phyloP scores from a whole-genome alignment of 805 yeast genomes.

The Pichia californica region DNA sequence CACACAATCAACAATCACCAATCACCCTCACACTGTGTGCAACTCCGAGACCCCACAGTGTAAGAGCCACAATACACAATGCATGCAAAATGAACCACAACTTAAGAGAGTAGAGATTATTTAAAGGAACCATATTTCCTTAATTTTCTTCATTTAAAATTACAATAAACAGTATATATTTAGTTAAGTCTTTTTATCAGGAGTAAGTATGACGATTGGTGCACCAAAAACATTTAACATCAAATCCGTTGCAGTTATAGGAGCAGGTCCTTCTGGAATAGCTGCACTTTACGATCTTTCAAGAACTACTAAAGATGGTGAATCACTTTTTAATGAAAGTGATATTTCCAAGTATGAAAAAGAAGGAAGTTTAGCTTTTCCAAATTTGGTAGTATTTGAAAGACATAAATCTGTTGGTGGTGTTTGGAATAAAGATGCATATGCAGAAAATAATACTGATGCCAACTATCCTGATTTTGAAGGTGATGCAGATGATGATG shows the following conservation, averaged over 20 bases:
- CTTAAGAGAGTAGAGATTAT: too few relatives aligned
- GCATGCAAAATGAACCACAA: too few relatives aligned
- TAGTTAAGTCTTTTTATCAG: too few relatives aligned
- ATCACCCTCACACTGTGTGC: too few relatives aligned
- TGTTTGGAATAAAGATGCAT: constrained; percentile 28
- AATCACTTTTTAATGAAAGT: constrained; percentile 17
- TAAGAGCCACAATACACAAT: too few relatives aligned
- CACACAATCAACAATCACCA: too few relatives aligned
- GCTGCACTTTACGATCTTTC: constrained; percentile 31
- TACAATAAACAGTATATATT: too few relatives aligned
- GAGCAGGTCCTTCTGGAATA: constrained; percentile 39
- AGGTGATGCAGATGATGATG: neutral
- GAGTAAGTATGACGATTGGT: constrained; percentile 7
- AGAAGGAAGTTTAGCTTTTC: constrained; percentile 22
- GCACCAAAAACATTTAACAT: constrained; percentile 4
- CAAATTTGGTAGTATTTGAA: constrained; percentile 34
- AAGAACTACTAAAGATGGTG: constrained; percentile 25
- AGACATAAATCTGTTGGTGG: constrained; percentile 36
- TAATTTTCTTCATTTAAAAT: too few relatives aligned
- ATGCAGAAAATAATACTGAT: constrained; percentile 14
- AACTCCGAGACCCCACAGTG: too few relatives aligned
- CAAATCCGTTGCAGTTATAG: constrained; percentile 32
- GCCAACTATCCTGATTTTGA: constrained; percentile 18
- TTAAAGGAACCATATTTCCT: too few relatives aligned
- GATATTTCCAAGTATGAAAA: constrained; percentile 7